phyloP scores from a whole-genome alignment of 139 green algal genomes.

The Chlorella sp. region DNA sequence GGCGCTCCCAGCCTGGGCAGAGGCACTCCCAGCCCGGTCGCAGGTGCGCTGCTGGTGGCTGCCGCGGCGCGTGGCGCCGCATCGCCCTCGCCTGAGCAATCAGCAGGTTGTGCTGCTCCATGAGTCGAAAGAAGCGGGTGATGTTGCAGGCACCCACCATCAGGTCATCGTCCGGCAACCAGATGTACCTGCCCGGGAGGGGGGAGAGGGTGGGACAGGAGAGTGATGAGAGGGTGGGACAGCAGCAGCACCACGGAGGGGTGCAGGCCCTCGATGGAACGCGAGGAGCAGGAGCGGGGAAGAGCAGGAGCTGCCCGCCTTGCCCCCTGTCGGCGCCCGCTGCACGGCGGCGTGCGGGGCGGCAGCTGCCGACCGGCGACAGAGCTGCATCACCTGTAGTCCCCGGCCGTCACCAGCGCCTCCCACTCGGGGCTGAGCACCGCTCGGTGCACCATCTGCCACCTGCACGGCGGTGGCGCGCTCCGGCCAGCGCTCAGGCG shows the following conservation, averaged over 20 bases:
- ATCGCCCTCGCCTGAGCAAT: background rate
- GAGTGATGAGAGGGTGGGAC: background rate
- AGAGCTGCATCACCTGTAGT: too few relatives aligned
- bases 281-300: background rate
- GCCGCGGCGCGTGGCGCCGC: background rate
- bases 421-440: background rate
- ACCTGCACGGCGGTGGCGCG: background rate
- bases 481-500: background rate
- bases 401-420: background rate
- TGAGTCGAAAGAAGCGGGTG: background rate
- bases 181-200: background rate
- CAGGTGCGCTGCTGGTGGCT: background rate
- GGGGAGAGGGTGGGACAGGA: background rate
- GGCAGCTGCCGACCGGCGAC: background rate
- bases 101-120: background rate
- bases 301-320: too few relatives aligned
- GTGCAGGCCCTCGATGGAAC: background rate
- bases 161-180: constrained; percentile 5
- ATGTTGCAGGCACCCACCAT: background rate
- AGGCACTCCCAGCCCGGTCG: background rate
- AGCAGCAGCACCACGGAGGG: background rate
- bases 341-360: too few relatives aligned
- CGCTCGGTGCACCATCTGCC: background rate
- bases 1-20: background rate
- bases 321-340: too few relatives aligned